Conservation (phyloP, 208 protist genomes). For the Wallacemonas sp. region DNA sequence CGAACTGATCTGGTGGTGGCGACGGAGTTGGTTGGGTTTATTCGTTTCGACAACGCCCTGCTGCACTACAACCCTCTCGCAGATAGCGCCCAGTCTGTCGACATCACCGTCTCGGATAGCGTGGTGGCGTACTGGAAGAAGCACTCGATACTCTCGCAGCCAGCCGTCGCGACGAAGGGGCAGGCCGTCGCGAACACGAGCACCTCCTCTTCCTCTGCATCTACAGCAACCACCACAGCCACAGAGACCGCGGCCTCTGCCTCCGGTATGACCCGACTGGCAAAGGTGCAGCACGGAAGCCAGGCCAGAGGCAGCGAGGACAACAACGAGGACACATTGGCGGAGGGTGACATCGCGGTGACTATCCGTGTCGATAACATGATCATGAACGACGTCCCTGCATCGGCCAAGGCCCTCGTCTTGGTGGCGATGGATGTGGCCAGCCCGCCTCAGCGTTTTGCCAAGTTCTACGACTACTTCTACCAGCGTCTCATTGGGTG, state of each 20-base stretch:
- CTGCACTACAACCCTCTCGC: conserved; percentile 10
- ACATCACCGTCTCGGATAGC: conserved; percentile 32
- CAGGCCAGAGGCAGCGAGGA: background rate
- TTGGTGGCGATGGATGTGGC: conserved; percentile 72
- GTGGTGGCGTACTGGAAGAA: background rate
- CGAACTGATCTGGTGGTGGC: conserved; percentile 65
- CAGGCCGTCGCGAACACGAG: background rate
- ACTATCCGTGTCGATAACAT: conserved; percentile 7
- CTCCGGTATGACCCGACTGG: too few relatives aligned
- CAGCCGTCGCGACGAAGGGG: conserved; percentile 13
- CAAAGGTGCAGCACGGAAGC: too few relatives aligned
- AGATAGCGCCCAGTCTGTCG: conserved; percentile 23
- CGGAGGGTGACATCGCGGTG: too few relatives aligned
- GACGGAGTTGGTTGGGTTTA: conserved; percentile 57
- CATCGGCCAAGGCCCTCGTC: conserved; percentile 48
- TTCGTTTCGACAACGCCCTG: conserved; percentile 29
- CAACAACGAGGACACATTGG: background rate
- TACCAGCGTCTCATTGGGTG: conserved; percentile 74
- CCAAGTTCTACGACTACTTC: conserved; percentile 72
- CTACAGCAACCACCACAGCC: background rate
- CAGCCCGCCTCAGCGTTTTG: conserved; percentile 67
- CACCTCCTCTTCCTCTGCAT: background rate
- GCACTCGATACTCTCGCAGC: background rate
- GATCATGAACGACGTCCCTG: conserved; percentile 35
- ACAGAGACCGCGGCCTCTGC: background rate